Conservation (phyloP, 2,329 filamentous ascomycete genomes). For the Stemphylium beticola region DNA sequence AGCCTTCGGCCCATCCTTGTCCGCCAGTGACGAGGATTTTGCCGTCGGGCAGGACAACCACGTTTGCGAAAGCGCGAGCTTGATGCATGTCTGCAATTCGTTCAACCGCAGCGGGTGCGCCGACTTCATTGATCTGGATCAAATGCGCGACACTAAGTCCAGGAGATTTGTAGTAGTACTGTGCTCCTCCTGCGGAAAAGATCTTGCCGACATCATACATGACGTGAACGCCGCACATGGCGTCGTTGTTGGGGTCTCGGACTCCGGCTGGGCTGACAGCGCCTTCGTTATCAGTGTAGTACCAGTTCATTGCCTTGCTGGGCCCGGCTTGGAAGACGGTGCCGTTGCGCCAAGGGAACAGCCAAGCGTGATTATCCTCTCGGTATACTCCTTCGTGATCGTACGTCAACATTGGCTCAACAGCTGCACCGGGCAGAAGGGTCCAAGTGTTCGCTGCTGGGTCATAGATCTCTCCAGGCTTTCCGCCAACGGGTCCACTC, state of each 20-base stretch:
- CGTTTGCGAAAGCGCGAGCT: slow-evolving; percentile 25
- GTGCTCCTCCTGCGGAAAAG: slow-evolving; percentile 42
- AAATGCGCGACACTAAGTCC: slow-evolving; percentile 21
- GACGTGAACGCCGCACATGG: slow-evolving; percentile 54
- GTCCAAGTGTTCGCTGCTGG: slow-evolving; percentile 20
- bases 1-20: slow-evolving; percentile 17
- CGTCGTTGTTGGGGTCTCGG: slow-evolving; percentile 47
- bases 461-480: slow-evolving; percentile 26
- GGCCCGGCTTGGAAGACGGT: slow-evolving; percentile 61
- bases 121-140: slow-evolving; percentile 24
- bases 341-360: slow-evolving; percentile 27
- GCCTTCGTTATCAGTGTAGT: slow-evolving; percentile 53
- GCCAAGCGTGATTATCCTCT: slow-evolving; percentile 31
- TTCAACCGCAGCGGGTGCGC: slow-evolving; percentile 17
- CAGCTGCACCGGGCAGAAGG: slow-evolving; percentile 21
- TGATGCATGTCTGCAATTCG: slow-evolving; percentile 20
- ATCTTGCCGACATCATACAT: slow-evolving; percentile 53
- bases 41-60: slow-evolving; percentile 30
- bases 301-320: slow-evolving; percentile 63
- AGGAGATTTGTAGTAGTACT: slow-evolving; percentile 17
- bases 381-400: slow-evolving; percentile 25
- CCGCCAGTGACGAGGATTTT: slow-evolving; percentile 33
- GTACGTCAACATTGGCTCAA: slow-evolving; percentile 23
- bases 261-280: slow-evolving; percentile 50
- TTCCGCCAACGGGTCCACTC: slow-evolving; percentile 18